Percentiles rank a stretch among this genome's conserved stretches.
Evolutionary conservation across 345 rosid genomes (phyloP).

Genomic region (Hirschfeldia incana): DNA sequence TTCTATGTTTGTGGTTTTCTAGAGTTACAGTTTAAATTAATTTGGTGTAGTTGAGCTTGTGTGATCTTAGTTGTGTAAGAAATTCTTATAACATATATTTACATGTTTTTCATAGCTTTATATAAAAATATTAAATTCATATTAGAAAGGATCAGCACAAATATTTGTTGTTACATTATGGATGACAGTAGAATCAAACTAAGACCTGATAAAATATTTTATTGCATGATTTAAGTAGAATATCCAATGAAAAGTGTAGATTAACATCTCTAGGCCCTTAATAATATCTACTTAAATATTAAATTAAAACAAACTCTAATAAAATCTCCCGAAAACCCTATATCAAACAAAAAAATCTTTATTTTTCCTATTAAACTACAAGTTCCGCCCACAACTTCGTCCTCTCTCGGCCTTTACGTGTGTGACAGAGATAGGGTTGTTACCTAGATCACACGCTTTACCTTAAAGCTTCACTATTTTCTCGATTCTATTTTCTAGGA

Average conservation of each 20-base stretch:
- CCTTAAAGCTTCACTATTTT: neutral
- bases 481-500: conserved; percentile 25
- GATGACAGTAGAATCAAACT: neutral
- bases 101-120: neutral
- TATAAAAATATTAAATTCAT: neutral
- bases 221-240: neutral
- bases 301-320: neutral
- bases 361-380: neutral
- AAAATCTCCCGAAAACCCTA: conserved; percentile 24
- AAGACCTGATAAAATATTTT: neutral
- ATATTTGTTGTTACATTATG: neutral
- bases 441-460: conserved; percentile 28
- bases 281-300: neutral
- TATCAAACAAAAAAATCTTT: too few species aligned
- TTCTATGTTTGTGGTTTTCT: too few species aligned
- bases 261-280: neutral
- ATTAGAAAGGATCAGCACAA: neutral
- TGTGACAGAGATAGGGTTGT: conserved; percentile 19
- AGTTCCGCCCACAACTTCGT: conserved; percentile 1
- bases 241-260: neutral
- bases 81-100: neutral
- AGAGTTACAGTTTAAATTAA: too few species aligned
- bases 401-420: neutral
- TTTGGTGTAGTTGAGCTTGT: too few species aligned
- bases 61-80: too few species aligned